Evolutionary conservation across 305 asterid genomes (phyloP).

Genomic region (Nicotiana rustica): DNA sequence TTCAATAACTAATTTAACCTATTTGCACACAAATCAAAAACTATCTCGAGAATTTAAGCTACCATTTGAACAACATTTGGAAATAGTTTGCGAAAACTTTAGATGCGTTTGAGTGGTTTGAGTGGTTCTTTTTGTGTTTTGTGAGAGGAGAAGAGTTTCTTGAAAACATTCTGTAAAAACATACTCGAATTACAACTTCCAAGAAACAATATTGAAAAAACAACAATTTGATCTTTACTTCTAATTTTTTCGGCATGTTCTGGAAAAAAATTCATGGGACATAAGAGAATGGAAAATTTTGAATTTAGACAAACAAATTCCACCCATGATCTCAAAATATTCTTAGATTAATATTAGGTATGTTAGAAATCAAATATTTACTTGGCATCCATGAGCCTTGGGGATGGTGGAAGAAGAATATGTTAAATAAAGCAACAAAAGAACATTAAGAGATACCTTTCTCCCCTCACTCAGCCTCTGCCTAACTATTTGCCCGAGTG

Average conservation of each 20-base stretch:
- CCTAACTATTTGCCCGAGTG: constrained; percentile 69
- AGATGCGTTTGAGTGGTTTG: background rate
- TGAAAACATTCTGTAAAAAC: background rate
- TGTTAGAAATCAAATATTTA: constrained; percentile 15
- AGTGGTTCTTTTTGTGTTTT: background rate
- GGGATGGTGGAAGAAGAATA: background rate
- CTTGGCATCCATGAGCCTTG: constrained; percentile 22
- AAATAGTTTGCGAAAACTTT: background rate
- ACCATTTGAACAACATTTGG: background rate
- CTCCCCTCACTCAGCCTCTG: constrained; percentile 78
- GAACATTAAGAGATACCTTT: constrained; percentile 51
- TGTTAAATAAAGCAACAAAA: background rate
- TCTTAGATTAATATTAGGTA: background rate
- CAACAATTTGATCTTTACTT: background rate
- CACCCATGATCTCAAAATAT: constrained; percentile 15
- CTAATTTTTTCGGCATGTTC: background rate
- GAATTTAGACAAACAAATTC: background rate
- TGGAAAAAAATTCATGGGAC: background rate
- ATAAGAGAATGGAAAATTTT: background rate
- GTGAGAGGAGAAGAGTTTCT: constrained; percentile 1
- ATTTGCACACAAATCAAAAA: constrained; percentile 3
- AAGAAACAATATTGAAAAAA: background rate
- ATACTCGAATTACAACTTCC: constrained; percentile 9
- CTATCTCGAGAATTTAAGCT: constrained; percentile 8
- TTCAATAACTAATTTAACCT: background rate